phyloP scores from a whole-genome alignment of 805 yeast species.

The Metschnikowia kunwiensis region DNA sequence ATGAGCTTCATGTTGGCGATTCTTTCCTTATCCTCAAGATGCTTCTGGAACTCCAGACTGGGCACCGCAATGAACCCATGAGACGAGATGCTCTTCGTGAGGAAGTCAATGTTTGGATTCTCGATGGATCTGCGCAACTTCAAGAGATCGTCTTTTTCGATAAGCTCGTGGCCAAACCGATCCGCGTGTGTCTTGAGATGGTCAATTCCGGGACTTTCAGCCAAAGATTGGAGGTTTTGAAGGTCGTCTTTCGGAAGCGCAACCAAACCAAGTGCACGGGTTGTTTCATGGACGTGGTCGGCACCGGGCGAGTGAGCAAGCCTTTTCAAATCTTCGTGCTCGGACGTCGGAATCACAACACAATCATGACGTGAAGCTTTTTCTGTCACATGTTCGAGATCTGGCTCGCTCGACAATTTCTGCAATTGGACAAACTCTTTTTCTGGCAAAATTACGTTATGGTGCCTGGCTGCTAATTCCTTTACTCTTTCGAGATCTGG shows the following conservation, averaged over 20 bases:
- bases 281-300: conserved; percentile 11
- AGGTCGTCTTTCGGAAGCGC: conserved; percentile 6
- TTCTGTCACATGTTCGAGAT: conserved; percentile 5
- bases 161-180: conserved; percentile 16
- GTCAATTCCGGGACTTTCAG: conserved; percentile 25
- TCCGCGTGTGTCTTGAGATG: conserved; percentile 24
- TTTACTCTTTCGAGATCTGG: conserved; percentile 14
- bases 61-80: conserved; percentile 20
- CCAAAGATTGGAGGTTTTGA: conserved; percentile 8
- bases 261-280: conserved; percentile 8
- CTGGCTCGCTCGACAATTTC: conserved; percentile 9
- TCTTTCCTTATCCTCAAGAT: conserved; percentile 27
- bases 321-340: conserved; percentile 8
- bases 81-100: conserved; percentile 15
- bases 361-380: conserved; percentile 11
- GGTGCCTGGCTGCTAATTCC: conserved; percentile 16
- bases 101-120: conserved; percentile 21
- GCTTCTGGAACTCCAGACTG: conserved; percentile 18
- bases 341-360: conserved; percentile 8
- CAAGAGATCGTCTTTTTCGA: conserved; percentile 19
- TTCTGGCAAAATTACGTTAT: conserved; percentile 11
- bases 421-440: conserved; percentile 10
- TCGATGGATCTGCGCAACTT: conserved; percentile 16
- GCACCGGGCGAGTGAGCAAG: conserved; percentile 12
- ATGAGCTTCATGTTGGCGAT: conserved; percentile 27